Base-by-base conservation (phyloP, 1,284 basidiomycete genomes). In the Amylostereum chailletii region DNA sequence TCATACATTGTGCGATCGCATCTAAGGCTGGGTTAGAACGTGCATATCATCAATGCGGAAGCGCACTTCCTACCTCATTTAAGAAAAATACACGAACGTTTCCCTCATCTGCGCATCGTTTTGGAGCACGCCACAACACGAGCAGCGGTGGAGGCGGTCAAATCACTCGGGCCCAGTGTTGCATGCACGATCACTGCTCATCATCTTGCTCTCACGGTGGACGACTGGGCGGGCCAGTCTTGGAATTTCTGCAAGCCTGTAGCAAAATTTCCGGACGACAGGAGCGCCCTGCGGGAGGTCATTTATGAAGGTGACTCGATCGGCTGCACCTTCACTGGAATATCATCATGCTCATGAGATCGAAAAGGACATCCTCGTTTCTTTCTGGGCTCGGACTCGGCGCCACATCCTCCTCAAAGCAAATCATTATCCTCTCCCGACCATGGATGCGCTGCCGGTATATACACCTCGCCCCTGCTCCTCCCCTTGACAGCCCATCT, bases 221-320 rank as follows among this genome's bases (percentile, higher is more conserved):
- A 99, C 67, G 90, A 96, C 61, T 98, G 95, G 85, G 94, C 94
- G 1, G 93, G 94, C 4, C 94, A 98, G 67, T 83, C 91, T 0
- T 91, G 91, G 77, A 83, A 97, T 65, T 99, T 90, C 66, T 99
- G 96, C 77, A 99, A 99, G 69, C 96, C 96, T 0, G 90, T 99
- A 27, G 95, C 96, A 31, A 99, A 99, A 69, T 94, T 83, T 61
- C 94, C 94, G 3, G 86, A 90, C 57, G 96, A 99, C 66, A 77
- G 95, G 31, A 68, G 80, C 57, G 94, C 96, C 7, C 70, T 99
- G 49, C 81, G 84, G 50, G 79, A 89, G 27, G 83, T 94, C 37
- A 80, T 99, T 49, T 75, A 71, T 53, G 81, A 88, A 70, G 91
- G 89, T 89, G 49, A 46, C 56, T 53, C 19, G 46, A n/a, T 30